A percentile compares a stretch with the other conserved stretches of the same genome.
Conservation (phyloP, 495 filamentous ascomycete species). For the Hypoxylon subgilvum region DNA sequence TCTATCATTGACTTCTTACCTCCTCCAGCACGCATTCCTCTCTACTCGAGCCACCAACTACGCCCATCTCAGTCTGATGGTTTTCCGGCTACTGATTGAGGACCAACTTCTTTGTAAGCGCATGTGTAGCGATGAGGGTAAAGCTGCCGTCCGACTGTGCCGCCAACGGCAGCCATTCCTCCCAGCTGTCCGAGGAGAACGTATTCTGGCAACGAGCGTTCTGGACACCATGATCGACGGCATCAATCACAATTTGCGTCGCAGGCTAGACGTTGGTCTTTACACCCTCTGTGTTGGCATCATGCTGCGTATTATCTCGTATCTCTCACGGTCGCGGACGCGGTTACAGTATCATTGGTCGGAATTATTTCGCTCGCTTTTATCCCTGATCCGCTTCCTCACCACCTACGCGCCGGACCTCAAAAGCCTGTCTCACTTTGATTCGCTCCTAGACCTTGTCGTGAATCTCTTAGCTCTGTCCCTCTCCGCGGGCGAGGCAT, state of each 20-base stretch:
- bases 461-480: slow-evolving; percentile 86
- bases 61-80: slow-evolving; percentile 79
- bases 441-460: slow-evolving; percentile 69
- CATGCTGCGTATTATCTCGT: slow-evolving; percentile 79
- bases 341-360: slow-evolving; percentile 91
- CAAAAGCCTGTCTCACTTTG: slow-evolving; percentile 62
- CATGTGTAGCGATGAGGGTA: slow-evolving; percentile 81
- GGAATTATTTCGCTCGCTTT: slow-evolving; percentile 87
- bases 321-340: slow-evolving; percentile 78
- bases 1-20: slow-evolving; percentile 88
- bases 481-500: slow-evolving; percentile 85
- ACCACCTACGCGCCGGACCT: slow-evolving; percentile 82
- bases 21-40: slow-evolving; percentile 90
- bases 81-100: slow-evolving; percentile 85
- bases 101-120: slow-evolving; percentile 83
- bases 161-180: slow-evolving; percentile 88
- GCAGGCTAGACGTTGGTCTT: slow-evolving; percentile 80
- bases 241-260: slow-evolving; percentile 90
- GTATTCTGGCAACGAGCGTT: slow-evolving; percentile 73
- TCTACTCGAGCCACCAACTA: slow-evolving; percentile 79
- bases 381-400: slow-evolving; percentile 89
- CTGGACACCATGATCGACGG: slow-evolving; percentile 87
- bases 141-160: slow-evolving; percentile 78
- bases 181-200: slow-evolving; percentile 73
- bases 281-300: slow-evolving; percentile 84